A percentile compares a stretch with the other conserved stretches of the same genome.
Evolutionary conservation across 2,329 filamentous ascomycete genomes (phyloP).

Genomic region (Madurella mycetomatis): DNA sequence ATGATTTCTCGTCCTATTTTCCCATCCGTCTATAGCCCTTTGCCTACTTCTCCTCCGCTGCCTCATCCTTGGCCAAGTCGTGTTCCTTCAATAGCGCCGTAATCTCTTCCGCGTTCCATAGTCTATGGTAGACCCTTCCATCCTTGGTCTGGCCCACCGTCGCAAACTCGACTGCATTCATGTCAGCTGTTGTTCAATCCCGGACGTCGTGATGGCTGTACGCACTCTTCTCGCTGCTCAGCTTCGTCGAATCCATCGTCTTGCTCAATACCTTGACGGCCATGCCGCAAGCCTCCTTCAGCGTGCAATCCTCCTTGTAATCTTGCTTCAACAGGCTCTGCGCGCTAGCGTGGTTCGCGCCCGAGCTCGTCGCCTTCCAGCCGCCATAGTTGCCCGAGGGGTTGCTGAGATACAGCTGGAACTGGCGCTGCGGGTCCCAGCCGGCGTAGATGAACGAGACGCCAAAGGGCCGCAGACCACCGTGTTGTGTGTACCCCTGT

Average conservation of each 20-base stretch:
- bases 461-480: constrained; percentile 94
- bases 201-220: constrained; percentile 20
- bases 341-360: constrained; percentile 96
- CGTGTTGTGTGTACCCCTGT: constrained; percentile 98
- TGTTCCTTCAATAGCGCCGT: constrained; percentile 91
- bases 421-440: constrained; percentile 92
- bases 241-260: constrained; percentile 99
- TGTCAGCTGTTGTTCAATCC: constrained; percentile 15
- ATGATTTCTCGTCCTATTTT: constrained; percentile 2
- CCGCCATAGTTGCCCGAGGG: constrained; percentile 98
- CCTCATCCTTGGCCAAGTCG: constrained; percentile 83
- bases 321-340: constrained; percentile 98
- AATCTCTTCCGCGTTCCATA: constrained; percentile 97
- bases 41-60: constrained; percentile 58
- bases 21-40: constrained; percentile 1
- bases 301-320: constrained; percentile 95
- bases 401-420: constrained; percentile 99
- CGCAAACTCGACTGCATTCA: constrained; percentile 79
- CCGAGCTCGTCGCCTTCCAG: constrained; percentile 97
- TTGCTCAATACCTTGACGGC: constrained; percentile 99
- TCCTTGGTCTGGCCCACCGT: constrained; percentile 94
- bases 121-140: constrained; percentile 95
- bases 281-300: constrained; percentile 95
- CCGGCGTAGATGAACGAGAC: constrained; percentile 99
- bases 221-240: constrained; percentile 98